Evolutionary conservation across 2,329 filamentous ascomycete genomes (phyloP).

Genomic region (Daldinia eschscholtzii): DNA sequence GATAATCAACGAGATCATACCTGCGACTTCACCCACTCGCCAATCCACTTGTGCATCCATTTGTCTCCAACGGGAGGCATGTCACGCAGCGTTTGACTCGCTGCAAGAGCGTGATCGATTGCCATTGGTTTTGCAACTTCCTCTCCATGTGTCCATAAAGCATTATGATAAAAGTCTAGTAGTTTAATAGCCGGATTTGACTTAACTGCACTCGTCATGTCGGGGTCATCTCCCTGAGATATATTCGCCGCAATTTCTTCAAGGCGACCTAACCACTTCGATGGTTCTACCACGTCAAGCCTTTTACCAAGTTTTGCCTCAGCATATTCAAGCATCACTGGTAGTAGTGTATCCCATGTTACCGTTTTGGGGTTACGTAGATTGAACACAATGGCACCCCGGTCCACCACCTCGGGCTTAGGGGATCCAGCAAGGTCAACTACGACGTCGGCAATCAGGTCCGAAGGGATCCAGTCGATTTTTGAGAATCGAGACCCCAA

Average conservation of each 20-base stretch:
- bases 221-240: conserved; percentile 11
- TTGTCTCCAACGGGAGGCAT: conserved; percentile 48
- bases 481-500: conserved; percentile 52
- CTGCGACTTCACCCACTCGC: conserved; percentile 49
- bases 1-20: not conserved
- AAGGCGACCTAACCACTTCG: conserved; percentile 37
- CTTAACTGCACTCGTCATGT: conserved; percentile 30
- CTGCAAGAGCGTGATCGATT: conserved; percentile 38
- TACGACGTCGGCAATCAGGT: conserved; percentile 55
- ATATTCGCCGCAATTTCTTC: conserved; percentile 23
- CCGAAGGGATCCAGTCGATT: conserved; percentile 61
- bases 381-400: conserved; percentile 43
- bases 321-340: conserved; percentile 38
- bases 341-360: conserved; percentile 45
- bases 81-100: conserved; percentile 47
- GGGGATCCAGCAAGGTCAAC: conserved; percentile 46
- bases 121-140: conserved; percentile 26
- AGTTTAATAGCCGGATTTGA: conserved; percentile 51
- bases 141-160: conserved; percentile 22
- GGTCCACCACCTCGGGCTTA: not conserved
- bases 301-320: not conserved
- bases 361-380: conserved; percentile 48
- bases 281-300: conserved; percentile 33
- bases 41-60: conserved; percentile 55
- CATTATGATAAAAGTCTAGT: conserved; percentile 50